Conservation (phyloP, 495 filamentous ascomycete genomes). For the Trichoderma asperelloides region DNA sequence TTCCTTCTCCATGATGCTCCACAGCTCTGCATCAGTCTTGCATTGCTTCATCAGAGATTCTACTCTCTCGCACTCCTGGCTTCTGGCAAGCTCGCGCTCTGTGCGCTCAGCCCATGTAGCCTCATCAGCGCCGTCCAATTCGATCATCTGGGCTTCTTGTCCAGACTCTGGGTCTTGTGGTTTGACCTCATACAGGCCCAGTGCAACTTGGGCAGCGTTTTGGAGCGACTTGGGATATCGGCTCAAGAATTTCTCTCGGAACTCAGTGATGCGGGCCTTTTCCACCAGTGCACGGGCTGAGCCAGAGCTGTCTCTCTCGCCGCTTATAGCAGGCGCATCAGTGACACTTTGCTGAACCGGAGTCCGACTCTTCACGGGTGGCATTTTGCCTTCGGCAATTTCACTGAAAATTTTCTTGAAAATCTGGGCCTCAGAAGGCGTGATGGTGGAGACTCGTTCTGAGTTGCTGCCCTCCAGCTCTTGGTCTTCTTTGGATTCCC, state of each 20-base stretch:
- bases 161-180: not conserved
- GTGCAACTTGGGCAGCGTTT: constrained; percentile 9
- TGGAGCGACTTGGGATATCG: constrained; percentile 10
- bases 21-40: constrained; percentile 57
- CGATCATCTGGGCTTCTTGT: constrained; percentile 1
- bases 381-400: constrained; percentile 25
- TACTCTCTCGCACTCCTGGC: constrained; percentile 34
- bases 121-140: constrained; percentile 11
- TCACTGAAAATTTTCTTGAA: constrained; percentile 54
- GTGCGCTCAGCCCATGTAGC: constrained; percentile 10
- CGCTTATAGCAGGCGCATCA: constrained; percentile 15
- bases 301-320: not conserved
- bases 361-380: not conserved
- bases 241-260: constrained; percentile 2
- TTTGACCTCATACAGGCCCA: constrained; percentile 6
- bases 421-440: constrained; percentile 40
- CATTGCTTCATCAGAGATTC: constrained; percentile 39
- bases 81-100: constrained; percentile 28
- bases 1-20: constrained; percentile 59
- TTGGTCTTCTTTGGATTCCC: not conserved
- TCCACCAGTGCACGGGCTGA: not conserved
- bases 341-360: not conserved
- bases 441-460: constrained; percentile 39
- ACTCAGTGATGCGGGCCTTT: not conserved
- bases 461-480: not conserved